Evolutionary conservation across 2,329 filamentous ascomycete genomes (phyloP), one percentile per base, ranked within the genome.

Genomic region (Emydomyces testavorans): DNA sequence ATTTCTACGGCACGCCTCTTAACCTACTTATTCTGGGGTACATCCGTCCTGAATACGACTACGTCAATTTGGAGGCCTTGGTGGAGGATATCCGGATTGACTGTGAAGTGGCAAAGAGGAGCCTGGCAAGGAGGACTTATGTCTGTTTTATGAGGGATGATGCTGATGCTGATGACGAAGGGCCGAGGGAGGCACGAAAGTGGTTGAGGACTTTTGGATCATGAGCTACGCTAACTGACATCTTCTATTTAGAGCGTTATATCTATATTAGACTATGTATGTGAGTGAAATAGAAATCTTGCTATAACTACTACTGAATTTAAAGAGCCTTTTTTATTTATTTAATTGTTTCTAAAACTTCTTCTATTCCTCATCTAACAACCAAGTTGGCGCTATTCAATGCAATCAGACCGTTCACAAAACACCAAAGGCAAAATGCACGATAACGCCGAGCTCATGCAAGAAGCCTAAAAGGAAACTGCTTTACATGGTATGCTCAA

Each of bases 61-160:
- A 98, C 68, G 78, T 81, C 51, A 82, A 78, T 53, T 74, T 87
- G 57, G 89, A 95, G 53, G 83, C 82, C 28, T 71, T 96, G 61
- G 79, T 96, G 37, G 78, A 82, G 58, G 92, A 98, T 69, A 98
- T 98, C 62, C 77, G 78, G 61, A 77, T 82, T 56, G 92, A 96
- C 71, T 94, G 92, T 60, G 78, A 85, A 58, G 89, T 96, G 48
- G 83, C 88, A 36, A 73, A 75, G 56, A 70, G 73, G 58, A 92
- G 86, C 68, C 68, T 98, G 60, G 74, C 68, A 45, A 71, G 92
- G 53, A 67, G 74, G 26, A 73, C 65, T 20, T 98, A 80, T 65
- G 56, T 55, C 50, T 56, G 55, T 38, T 76, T 69, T 58, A 35
- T 60, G 54, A 54, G 51, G 53, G 52, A 51, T 37, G 34, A 59